Conservation (phyloP, 108 stramenopile species). For the Asterionellopsis glacialis region DNA sequence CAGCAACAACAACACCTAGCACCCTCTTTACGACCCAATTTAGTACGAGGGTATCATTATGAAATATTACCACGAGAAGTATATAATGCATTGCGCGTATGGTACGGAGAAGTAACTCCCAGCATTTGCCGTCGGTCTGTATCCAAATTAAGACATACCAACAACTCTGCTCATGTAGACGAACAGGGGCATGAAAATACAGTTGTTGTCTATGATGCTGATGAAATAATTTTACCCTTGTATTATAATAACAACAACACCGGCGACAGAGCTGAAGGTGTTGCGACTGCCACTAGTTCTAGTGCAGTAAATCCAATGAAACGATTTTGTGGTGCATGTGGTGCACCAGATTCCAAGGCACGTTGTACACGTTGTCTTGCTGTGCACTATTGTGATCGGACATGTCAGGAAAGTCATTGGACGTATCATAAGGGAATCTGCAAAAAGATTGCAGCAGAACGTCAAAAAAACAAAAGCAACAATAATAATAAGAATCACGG, state of each 20-base stretch:
- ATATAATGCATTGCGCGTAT: slow-evolving; percentile 52
- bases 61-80: slow-evolving; percentile 78
- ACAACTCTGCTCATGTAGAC: not conserved
- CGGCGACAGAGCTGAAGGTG: not conserved
- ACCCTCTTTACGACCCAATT: slow-evolving; percentile 37
- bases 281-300: too few species aligned
- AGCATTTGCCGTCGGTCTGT: slow-evolving; percentile 44
- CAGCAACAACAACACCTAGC: not conserved
- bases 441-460: slow-evolving; percentile 7
- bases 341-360: slow-evolving; percentile 33
- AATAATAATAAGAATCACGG: slow-evolving; percentile 4
- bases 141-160: not conserved
- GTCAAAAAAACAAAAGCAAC: not conserved
- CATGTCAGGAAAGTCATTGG: slow-evolving; percentile 71
- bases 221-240: not conserved
- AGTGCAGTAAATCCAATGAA: too few species aligned
- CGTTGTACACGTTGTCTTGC: slow-evolving; percentile 43
- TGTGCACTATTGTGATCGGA: slow-evolving; percentile 50
- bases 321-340: slow-evolving; percentile 43
- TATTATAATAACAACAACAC: not conserved
- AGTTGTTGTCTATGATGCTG: not conserved
- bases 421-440: slow-evolving; percentile 50
- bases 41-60: slow-evolving; percentile 79
- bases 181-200: not conserved
- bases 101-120: slow-evolving; percentile 72